Evolutionary conservation across 2,329 filamentous ascomycete genomes (phyloP).

Genomic region (Fusarium illudens): DNA sequence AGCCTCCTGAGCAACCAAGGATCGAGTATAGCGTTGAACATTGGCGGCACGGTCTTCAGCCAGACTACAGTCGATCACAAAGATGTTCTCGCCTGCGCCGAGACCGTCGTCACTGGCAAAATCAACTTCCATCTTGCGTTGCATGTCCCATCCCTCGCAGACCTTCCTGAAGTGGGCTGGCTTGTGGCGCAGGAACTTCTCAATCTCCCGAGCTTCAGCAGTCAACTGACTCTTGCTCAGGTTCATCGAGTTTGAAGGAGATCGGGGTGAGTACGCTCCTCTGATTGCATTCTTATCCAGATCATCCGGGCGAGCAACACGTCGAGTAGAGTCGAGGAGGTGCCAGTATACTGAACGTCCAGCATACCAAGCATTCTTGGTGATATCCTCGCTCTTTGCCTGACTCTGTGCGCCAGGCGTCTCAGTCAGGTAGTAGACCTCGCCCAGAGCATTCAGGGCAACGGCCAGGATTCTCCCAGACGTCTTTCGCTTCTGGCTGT

Average conservation of each 20-base stretch:
- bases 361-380: conserved; percentile 79
- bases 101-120: conserved; percentile 84
- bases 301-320: conserved; percentile 75
- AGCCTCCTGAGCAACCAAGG: conserved; percentile 30
- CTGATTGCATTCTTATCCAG: conserved; percentile 72
- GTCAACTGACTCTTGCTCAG: conserved; percentile 74
- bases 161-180: conserved; percentile 81
- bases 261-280: conserved; percentile 82
- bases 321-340: conserved; percentile 79
- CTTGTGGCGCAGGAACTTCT: conserved; percentile 74
- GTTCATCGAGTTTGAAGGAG: conserved; percentile 77
- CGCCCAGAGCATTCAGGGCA: conserved; percentile 90
- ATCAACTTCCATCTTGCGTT: conserved; percentile 83
- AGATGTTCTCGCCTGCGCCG: conserved; percentile 77
- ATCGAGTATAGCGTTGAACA: conserved; percentile 56
- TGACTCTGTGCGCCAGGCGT: conserved; percentile 66
- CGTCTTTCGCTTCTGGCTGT: conserved; percentile 73
- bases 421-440: conserved; percentile 84
- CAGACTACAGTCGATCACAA: conserved; percentile 78
- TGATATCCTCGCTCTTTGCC: conserved; percentile 61
- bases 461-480: conserved; percentile 86
- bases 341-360: conserved; percentile 85
- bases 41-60: conserved; percentile 61
- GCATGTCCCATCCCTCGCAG: conserved; percentile 93
- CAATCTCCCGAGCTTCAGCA: conserved; percentile 83